Evolutionary conservation across 1,284 basidiomycete species (phyloP).

Genomic region (Leccinum subfulvum): DNA sequence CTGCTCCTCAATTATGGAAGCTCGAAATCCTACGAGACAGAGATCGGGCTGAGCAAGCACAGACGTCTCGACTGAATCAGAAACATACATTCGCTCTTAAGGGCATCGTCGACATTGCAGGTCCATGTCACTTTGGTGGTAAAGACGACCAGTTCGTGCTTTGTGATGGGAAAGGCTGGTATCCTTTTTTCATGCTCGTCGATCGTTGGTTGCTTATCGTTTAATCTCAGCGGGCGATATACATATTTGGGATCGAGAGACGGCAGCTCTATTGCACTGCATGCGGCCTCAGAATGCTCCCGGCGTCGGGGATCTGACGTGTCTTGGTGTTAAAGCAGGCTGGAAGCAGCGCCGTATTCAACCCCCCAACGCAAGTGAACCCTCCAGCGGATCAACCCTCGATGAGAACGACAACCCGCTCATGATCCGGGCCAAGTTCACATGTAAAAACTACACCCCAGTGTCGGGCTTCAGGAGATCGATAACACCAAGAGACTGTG

Average conservation of each 20-base stretch:
- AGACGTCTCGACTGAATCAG: conserved; percentile 48
- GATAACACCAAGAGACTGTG: too few species aligned
- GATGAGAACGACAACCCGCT: too few species aligned
- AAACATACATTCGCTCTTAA: conserved; percentile 75
- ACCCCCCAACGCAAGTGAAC: too few species aligned
- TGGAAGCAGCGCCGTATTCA: too few species aligned
- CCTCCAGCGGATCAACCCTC: too few species aligned
- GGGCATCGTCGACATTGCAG: conserved; percentile 65
- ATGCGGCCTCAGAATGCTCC: conserved; percentile 49
- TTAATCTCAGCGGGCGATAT: conserved; percentile 65
- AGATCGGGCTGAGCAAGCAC: conserved; percentile 33
- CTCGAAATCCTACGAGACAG: conserved; percentile 62
- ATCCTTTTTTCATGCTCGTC: background rate
- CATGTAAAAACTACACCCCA: too few species aligned
- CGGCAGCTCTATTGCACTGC: conserved; percentile 63
- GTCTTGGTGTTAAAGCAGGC: conserved; percentile 21
- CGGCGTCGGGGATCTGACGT: conserved; percentile 64
- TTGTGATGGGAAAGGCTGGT: conserved; percentile 60
- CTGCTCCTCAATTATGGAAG: conserved; percentile 79
- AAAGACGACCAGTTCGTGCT: conserved; percentile 73
- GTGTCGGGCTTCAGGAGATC: too few species aligned
- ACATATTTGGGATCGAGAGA: conserved; percentile 80
- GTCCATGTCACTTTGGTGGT: conserved; percentile 78
- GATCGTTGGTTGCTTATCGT: conserved; percentile 7
- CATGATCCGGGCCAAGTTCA: too few species aligned